phyloP scores from a whole-genome alignment of 192 early-diverging fungal species.

The Diversispora eburnea region DNA sequence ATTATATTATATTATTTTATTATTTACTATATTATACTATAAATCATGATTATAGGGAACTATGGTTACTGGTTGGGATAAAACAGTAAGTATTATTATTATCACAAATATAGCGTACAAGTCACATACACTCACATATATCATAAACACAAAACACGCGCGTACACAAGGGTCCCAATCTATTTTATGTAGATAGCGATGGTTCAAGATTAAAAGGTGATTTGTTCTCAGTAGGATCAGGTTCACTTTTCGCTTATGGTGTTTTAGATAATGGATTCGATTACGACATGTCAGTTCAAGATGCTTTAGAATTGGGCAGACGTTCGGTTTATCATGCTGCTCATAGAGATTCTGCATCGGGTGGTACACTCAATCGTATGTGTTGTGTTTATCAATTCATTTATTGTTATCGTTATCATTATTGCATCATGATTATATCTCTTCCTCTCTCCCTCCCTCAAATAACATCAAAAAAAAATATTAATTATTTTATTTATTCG shows the following conservation, averaged over 20 bases:
- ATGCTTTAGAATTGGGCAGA: constrained; percentile 88
- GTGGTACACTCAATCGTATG: constrained; percentile 74
- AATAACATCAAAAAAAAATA: background rate
- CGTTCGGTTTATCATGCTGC: constrained; percentile 96
- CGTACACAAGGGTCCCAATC: constrained; percentile 69
- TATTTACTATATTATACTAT: too few species aligned
- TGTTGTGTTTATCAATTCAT: background rate
- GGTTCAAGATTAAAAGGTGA: constrained; percentile 83
- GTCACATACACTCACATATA: background rate
- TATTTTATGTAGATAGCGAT: constrained; percentile 97
- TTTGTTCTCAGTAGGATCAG: constrained; percentile 95
- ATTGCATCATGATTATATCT: too few species aligned
- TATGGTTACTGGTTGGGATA: constrained; percentile 99
- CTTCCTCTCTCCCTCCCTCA: background rate
- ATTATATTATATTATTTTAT: constrained; percentile 2
- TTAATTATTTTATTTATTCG: constrained; percentile 30
- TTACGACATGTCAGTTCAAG: constrained; percentile 72
- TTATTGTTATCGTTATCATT: background rate
- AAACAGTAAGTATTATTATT: constrained; percentile 54
- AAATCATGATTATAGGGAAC: constrained; percentile 60
- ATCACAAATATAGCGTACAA: background rate
- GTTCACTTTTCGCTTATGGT: constrained; percentile 99
- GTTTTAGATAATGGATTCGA: constrained; percentile 88
- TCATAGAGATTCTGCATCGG: constrained; percentile 89
- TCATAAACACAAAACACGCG: background rate